Conservation (phyloP, 129 eudicot genomes). For the Logfia minima region DNA sequence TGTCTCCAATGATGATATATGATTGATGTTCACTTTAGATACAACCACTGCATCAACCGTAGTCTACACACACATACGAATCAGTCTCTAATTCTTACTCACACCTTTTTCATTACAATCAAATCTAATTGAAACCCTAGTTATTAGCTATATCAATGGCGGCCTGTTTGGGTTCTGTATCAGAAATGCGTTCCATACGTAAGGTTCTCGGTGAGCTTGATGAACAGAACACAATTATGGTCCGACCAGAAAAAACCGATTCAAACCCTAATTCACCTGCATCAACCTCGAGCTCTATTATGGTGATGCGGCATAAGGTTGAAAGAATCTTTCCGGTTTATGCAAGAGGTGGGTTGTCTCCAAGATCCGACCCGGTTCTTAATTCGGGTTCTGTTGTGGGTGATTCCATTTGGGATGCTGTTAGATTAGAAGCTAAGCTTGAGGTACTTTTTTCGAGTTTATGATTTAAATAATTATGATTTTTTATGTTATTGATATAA, state of each 20-base stretch:
- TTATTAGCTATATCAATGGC: slow-evolving; percentile 32
- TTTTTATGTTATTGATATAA: background rate
- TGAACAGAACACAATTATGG: slow-evolving; percentile 4
- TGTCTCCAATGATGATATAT: slow-evolving; percentile 21
- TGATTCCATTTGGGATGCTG: slow-evolving; percentile 68
- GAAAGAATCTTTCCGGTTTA: slow-evolving; percentile 70
- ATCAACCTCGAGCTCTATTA: slow-evolving; percentile 29
- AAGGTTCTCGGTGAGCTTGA: slow-evolving; percentile 32
- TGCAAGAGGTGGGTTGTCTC: slow-evolving; percentile 48
- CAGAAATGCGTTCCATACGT: slow-evolving; percentile 39
- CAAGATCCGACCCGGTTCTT: slow-evolving; percentile 44
- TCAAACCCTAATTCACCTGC: slow-evolving; percentile 31
- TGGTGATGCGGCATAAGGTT: slow-evolving; percentile 39
- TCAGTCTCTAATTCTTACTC: background rate
- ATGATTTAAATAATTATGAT: background rate
- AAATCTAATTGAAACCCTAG: slow-evolving; percentile 15
- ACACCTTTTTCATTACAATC: background rate
- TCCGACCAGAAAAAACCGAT: slow-evolving; percentile 26
- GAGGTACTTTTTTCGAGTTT: slow-evolving; percentile 38
- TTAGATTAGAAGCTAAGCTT: slow-evolving; percentile 53
- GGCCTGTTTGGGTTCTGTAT: slow-evolving; percentile 30
- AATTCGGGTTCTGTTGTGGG: slow-evolving; percentile 44
- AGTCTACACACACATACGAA: slow-evolving; percentile 9
- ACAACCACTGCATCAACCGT: slow-evolving; percentile 19
- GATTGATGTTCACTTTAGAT: slow-evolving; percentile 7